phyloP scores from a whole-genome alignment of 78 protist species.

The Pelomyxa schiedti region DNA sequence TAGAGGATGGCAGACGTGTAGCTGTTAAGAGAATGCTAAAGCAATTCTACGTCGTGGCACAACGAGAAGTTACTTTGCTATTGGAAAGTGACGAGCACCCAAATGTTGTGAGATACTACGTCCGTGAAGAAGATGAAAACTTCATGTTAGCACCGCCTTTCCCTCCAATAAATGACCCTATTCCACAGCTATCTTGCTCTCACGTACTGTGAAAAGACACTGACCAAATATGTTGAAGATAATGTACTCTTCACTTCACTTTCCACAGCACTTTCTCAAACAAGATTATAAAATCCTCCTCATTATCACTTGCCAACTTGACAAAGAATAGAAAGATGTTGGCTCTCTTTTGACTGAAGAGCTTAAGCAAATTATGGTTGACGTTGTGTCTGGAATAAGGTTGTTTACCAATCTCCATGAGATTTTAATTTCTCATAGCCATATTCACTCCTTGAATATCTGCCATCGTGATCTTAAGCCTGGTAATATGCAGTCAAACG shows the following conservation, averaged over 20 bases:
- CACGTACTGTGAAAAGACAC: slow-evolving; percentile 14
- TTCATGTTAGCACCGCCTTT: too few species aligned
- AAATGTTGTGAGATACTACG: slow-evolving; percentile 64
- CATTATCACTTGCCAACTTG: not conserved
- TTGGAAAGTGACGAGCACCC: slow-evolving; percentile 47
- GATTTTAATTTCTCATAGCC: too few species aligned
- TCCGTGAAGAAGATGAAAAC: slow-evolving; percentile 40
- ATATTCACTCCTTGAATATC: slow-evolving; percentile 37
- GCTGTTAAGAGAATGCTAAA: slow-evolving; percentile 67
- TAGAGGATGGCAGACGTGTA: slow-evolving; percentile 50
- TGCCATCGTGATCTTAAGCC: slow-evolving; percentile 38
- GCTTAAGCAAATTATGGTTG: not conserved
- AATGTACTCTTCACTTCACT: not conserved
- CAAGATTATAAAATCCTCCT: not conserved
- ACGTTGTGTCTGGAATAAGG: slow-evolving; percentile 20
- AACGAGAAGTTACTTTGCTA: slow-evolving; percentile 52
- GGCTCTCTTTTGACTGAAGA: not conserved
- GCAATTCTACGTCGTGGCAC: slow-evolving; percentile 52
- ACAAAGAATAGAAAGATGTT: not conserved
- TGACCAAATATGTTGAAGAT: slow-evolving; percentile 11
- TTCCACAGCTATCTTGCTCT: slow-evolving; percentile 53
- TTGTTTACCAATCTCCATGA: too few species aligned
- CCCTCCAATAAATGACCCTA: not conserved
- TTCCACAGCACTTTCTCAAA: not conserved
- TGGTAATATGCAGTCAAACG: slow-evolving; percentile 41